Evolutionary conservation across 2,329 filamentous ascomycete genomes (phyloP), one percentile per base, ranked within the genome.

Genomic region (Reticulascus tulasneorum): DNA sequence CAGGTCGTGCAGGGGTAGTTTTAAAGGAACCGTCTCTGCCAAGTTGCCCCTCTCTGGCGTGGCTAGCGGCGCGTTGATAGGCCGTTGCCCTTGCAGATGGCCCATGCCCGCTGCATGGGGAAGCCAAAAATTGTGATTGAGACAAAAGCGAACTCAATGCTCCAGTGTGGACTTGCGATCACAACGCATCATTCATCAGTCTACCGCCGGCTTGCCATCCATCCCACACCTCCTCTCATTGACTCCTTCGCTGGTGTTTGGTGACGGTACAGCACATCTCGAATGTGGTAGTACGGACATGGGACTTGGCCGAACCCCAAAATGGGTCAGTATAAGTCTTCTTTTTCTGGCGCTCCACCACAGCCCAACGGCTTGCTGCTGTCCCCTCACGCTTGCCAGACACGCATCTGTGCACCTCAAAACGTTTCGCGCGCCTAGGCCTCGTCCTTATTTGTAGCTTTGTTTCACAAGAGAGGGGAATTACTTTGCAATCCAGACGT

Each of bases 391-490:
- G 20, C 26, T 36, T 22, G 22, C 38, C 23, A 23, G 37, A 32
- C 41, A 20, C 17, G 21, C 35, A 42, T 38, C 40, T 47, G 39
- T 48, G 45, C 43, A 37, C 42, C 36, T 32, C 29, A 44, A 42
- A 46, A 34, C 30, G 30, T 46, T 38, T 39, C 45, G 33, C 40
- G 30, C 44, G 37, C 39, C 37, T 38, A 42, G 37, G 23, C 37
- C 33, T 44, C 43, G 46, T 44, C 47, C 49, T 42, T 49, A 18
- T 13, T 10, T 45, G 29, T 45, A 47, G 44, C 45, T 44, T 40
- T 38, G 53, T 57, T 55, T 54, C 54, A 57, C 55, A 48, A 47
- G 47, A 52, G 41, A 51, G 51, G 48, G 50, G 48, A 48, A 41
- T n/a, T n/a, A n/a, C n/a, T n/a, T n/a, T n/a, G n/a, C n/a, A n/a